Evolutionary conservation across 2,329 filamentous ascomycete species (phyloP).

Genomic region (Monosporascus ibericus): DNA sequence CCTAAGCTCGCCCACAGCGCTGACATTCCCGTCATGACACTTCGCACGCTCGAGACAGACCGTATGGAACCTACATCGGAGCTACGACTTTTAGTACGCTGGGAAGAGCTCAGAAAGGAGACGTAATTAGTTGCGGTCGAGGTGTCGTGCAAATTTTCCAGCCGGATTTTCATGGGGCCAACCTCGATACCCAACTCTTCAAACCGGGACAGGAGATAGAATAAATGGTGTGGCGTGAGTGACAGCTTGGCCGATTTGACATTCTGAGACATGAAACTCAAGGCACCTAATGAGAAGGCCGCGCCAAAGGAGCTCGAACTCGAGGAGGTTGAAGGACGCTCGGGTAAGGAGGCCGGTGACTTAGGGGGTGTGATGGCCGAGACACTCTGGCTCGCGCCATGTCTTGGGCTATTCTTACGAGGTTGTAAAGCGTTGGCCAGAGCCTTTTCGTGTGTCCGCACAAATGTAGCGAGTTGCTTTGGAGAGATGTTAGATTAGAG

Average conservation of each 20-base stretch:
- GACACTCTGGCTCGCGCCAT: constrained; percentile 62
- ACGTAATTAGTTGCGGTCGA: constrained; percentile 87
- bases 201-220: constrained; percentile 92
- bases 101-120: constrained; percentile 82
- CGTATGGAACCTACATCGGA: constrained; percentile 88
- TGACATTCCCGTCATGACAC: constrained; percentile 96
- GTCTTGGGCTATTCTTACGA: constrained; percentile 61
- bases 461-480: constrained; percentile 91
- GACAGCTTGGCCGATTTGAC: constrained; percentile 88
- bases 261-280: constrained; percentile 78
- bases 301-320: constrained; percentile 72
- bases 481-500: constrained; percentile 41
- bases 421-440: constrained; percentile 92
- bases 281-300: constrained; percentile 77
- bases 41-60: constrained; percentile 93
- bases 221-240: constrained; percentile 91
- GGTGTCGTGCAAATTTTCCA: constrained; percentile 91
- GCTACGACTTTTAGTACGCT: constrained; percentile 70
- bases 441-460: constrained; percentile 95
- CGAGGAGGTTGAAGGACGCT: constrained; percentile 59
- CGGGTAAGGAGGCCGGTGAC: constrained; percentile 49
- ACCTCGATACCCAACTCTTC: constrained; percentile 87
- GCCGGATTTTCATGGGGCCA: constrained; percentile 89
- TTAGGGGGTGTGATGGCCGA: constrained; percentile 51
- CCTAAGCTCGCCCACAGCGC: constrained; percentile 86